A percentile compares a stretch with the other conserved stretches of the same genome.
These are phyloP conservation scores for Podosphaera fusca DNA, from an alignment of 2,329 filamentous ascomycete species.

Conservation along the genomic window DNA sequence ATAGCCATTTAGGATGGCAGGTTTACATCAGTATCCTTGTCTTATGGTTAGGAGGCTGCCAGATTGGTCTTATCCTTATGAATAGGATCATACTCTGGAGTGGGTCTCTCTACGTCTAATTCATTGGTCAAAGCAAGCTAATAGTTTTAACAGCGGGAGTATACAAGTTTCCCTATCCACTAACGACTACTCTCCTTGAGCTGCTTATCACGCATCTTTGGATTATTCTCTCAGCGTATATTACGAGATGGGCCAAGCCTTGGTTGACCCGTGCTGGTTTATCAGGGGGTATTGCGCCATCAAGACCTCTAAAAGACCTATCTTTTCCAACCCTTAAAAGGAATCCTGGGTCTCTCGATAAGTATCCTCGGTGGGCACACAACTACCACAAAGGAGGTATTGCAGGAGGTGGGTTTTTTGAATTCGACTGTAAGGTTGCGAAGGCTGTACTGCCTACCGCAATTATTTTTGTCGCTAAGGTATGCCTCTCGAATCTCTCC, in stretches of 20 bases:
- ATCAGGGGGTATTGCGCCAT: conserved; percentile 22
- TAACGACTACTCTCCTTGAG: conserved; percentile 26
- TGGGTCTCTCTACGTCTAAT: conserved; percentile 15
- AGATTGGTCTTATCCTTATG: conserved; percentile 24
- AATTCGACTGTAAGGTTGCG: conserved; percentile 25
- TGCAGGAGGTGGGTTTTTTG: conserved; percentile 28
- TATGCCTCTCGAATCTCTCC: conserved; percentile 28
- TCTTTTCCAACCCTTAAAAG: conserved; percentile 13
- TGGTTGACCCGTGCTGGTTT: conserved; percentile 17
- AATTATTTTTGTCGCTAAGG: conserved; percentile 25
- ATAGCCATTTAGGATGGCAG: conserved; percentile 23
- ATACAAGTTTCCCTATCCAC: conserved; percentile 28
- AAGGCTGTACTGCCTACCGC: conserved; percentile 25
- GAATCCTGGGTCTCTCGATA: conserved; percentile 10
- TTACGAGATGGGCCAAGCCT: conserved; percentile 22
- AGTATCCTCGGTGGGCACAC: conserved; percentile 12
- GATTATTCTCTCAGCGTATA: conserved; percentile 22
- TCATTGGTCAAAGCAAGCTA: conserved; percentile 14
- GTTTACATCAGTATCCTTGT: conserved; percentile 24
- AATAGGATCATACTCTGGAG: conserved; percentile 27
- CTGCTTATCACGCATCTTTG: conserved; percentile 26
- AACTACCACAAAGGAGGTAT: conserved; percentile 20
- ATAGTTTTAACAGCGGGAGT: conserved; percentile 19
- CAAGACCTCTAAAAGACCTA: conserved; percentile 18
- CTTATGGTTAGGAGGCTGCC: conserved; percentile 23